Evolutionary conservation across 2,329 filamentous ascomycete species (phyloP).

Genomic region (Diaporthe sp.): DNA sequence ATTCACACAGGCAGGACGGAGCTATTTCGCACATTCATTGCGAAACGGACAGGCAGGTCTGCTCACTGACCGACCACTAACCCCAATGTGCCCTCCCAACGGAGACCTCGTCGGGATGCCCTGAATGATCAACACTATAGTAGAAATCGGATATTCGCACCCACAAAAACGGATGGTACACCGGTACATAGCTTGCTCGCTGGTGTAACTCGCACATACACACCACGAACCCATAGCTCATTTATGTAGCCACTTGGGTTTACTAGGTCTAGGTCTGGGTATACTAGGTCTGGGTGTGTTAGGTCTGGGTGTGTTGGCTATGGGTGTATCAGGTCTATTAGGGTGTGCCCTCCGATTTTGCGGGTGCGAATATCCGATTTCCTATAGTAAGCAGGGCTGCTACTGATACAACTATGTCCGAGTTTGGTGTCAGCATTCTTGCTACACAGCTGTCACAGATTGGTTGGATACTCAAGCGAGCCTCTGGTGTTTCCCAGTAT

Average conservation of each 20-base stretch:
- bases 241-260: too few species aligned
- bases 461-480: neutral
- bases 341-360: too few species aligned
- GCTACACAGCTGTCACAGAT: neutral
- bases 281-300: too few species aligned
- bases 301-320: too few species aligned
- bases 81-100: neutral
- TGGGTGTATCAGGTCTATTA: too few species aligned
- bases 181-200: too few species aligned
- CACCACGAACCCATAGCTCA: too few species aligned
- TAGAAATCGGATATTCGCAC: too few species aligned
- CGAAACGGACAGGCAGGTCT: neutral
- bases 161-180: too few species aligned
- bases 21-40: neutral
- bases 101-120: neutral
- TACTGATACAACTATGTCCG: neutral
- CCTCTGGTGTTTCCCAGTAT: neutral
- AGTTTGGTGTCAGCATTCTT: neutral
- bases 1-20: neutral
- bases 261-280: too few species aligned
- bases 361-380: too few species aligned
- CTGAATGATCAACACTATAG: neutral
- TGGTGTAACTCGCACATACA: too few species aligned
- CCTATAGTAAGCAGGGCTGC: neutral
- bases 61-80: neutral